Conservation (phyloP, 1,139 yeast genomes). For the Suhomyces bribrorum region DNA sequence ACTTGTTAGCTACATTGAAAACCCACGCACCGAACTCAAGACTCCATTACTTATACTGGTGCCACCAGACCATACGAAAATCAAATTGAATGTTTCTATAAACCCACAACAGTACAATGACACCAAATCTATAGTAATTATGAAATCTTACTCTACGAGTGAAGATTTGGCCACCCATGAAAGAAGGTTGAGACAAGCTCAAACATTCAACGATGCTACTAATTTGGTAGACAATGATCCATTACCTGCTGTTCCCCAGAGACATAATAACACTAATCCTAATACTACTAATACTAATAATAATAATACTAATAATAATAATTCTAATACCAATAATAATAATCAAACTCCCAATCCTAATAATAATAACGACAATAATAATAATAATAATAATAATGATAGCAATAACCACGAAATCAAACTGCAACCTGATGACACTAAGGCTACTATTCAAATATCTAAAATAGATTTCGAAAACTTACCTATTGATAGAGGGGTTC, state of each 20-base stretch:
- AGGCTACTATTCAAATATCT: slow-evolving; percentile 22
- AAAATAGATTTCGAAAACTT: slow-evolving; percentile 28
- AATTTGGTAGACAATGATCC: too few relatives aligned
- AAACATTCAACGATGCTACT: neutral
- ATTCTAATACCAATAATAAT: neutral
- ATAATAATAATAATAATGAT: too few relatives aligned
- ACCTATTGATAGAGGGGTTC: slow-evolving; percentile 26
- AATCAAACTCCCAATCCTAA: too few relatives aligned
- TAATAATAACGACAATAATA: neutral
- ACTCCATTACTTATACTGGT: slow-evolving; percentile 34
- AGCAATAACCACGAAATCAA: slow-evolving; percentile 10
- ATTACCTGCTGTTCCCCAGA: too few relatives aligned
- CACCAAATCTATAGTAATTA: slow-evolving; percentile 28
- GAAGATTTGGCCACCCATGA: too few relatives aligned
- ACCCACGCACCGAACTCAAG: slow-evolving; percentile 14
- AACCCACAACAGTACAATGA: slow-evolving; percentile 13
- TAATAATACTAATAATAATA: neutral
- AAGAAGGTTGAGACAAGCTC: slow-evolving; percentile 3
- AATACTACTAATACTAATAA: neutral
- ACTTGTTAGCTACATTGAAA: slow-evolving; percentile 29
- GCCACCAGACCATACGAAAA: slow-evolving; percentile 21
- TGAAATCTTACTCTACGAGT: slow-evolving; percentile 23
- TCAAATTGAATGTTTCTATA: slow-evolving; percentile 33
- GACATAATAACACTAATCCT: too few relatives aligned
- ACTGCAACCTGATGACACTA: slow-evolving; percentile 7